Evolutionary conservation across 2,329 filamentous ascomycete genomes (phyloP), one percentile per base, ranked within the genome.

Genomic region (Curvularia eragrostidis): DNA sequence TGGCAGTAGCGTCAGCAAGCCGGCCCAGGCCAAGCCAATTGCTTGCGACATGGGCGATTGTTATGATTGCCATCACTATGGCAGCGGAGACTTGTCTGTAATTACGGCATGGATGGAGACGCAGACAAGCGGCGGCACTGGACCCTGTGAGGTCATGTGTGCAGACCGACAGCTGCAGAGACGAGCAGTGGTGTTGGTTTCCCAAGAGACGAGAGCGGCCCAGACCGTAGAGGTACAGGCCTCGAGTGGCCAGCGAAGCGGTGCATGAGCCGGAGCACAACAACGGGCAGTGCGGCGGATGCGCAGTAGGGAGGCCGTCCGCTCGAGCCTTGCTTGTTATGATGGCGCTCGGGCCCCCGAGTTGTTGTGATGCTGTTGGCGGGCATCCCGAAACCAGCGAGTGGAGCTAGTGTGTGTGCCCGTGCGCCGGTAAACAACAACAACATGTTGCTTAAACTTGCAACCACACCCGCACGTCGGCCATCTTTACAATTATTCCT

Each of bases 401-500:
- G 53, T 50, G 32, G 58, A 63, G 44, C 58, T 69, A 68, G 60
- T 48, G 60, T 49, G 47, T 19, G 52, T 34, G 56, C 39, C 55
- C 59, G 59, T 56, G 59, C 52, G 19, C 39, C 43, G 57, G 58
- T 66, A 64, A 64, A 65, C 64, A 70, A 66, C 64, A 69, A 72
- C 61, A 71, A 66, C 65, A 54, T 68, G 65, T 67, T 67, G 62
- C 68, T 64, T 61, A 68, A 59, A 64, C 54, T 62, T 66, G 59
- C 64, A 64, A 65, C 66, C 69, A 69, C 69, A 68, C 64, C 66
- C 65, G 61, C 70, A 62, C 56, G 58, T 61, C 66, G 62, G 64
- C 62, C 72, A 77, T 77, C 73, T 67, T 73, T 76, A 76, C 72
- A 66, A 62, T 63, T 75, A 74, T 75, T 73, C 59, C 63, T 73